Base-by-base conservation (phyloP, 108 stramenopile species). In the Bacterosira constricta region DNA sequence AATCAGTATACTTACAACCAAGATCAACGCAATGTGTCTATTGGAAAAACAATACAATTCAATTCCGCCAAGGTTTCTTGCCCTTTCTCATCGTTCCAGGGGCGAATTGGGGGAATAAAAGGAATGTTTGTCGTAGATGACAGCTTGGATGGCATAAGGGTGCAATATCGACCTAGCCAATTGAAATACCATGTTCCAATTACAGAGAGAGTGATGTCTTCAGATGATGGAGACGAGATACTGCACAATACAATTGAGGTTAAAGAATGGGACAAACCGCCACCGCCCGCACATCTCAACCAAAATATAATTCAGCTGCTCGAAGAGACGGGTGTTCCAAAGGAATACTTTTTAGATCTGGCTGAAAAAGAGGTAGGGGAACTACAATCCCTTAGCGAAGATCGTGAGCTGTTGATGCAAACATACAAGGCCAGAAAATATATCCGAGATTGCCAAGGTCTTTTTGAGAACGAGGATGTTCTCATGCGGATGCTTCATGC, bases 61-160 rank as follows among this genome's bases (percentile, higher is more conserved):
- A 26, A 45, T 55, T 12, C 35, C 21, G 36, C n/a, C 17, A 7
- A 36, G 18, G 29, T 6, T 10, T 32, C 15, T 37, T 66, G 79
- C 35, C 63, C 51, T n/a, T 66, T 13, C 42, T 38, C 79, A 38
- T 66, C 65, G 10, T 80, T 80, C 38, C 79, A 80, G 50, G 79
- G 55, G n/a, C 64, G 79, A 0, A 58, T 80, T 29, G 79, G 79
- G 30, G 71, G 79, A 12, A 66, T 80, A n/a, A 80, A 80, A 39
- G 79, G 79, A 13, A 62, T 59, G 63, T 80, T 57, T 59, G 65
- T 80, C 17, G 50, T 80, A 5, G 79, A 80, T 67, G 34, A 34
- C 9, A 49, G 36, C 20, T 51, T 80, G 51, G 38, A 54, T 27
- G 79, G 71, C 21, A 13, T 80, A 4, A 55, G 58, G 42, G 39